phyloP scores from a whole-genome alignment of 2,329 filamentous ascomycete genomes.

The Chaetomiaceae sp. region DNA sequence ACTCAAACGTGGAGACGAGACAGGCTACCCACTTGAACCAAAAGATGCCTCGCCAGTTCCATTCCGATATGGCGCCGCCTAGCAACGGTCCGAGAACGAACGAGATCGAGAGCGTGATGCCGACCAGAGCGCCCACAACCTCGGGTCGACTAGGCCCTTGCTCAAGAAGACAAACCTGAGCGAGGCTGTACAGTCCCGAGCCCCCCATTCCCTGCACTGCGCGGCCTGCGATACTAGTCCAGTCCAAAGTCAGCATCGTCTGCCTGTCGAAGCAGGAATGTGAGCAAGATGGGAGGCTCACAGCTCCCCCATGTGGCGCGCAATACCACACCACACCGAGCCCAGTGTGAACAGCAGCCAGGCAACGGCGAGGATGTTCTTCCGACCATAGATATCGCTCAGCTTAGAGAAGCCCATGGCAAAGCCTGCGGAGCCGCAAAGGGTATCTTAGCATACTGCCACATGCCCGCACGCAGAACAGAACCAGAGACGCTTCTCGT shows the following conservation, averaged over 20 bases:
- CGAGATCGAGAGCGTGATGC: slow-evolving; percentile 49
- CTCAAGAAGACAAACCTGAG: slow-evolving; percentile 52
- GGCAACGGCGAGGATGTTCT: slow-evolving; percentile 42
- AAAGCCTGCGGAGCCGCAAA: slow-evolving; percentile 36
- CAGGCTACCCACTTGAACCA: slow-evolving; percentile 48
- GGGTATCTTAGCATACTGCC: background rate
- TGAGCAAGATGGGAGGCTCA: slow-evolving; percentile 31
- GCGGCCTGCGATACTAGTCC: slow-evolving; percentile 51
- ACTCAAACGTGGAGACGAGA: background rate
- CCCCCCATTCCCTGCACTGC: slow-evolving; percentile 56
- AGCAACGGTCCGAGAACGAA: slow-evolving; percentile 54
- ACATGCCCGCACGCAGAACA: no score
- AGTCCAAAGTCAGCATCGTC: no score
- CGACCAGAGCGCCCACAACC: slow-evolving; percentile 49
- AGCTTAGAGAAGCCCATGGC: slow-evolving; percentile 52
- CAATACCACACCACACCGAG: slow-evolving; percentile 47
- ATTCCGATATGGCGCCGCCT: slow-evolving; percentile 50
- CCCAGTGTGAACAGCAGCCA: slow-evolving; percentile 52
- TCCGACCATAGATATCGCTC: slow-evolving; percentile 54
- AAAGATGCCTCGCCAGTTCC: slow-evolving; percentile 55
- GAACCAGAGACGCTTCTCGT: no score
- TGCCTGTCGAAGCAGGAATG: background rate
- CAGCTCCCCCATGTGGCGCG: slow-evolving; percentile 46
- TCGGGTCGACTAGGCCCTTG: slow-evolving; percentile 48
- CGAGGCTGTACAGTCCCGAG: slow-evolving; percentile 55